Base-by-base conservation (phyloP, 2,329 filamentous ascomycete genomes). In the Neopestalotiopsis sp. region DNA sequence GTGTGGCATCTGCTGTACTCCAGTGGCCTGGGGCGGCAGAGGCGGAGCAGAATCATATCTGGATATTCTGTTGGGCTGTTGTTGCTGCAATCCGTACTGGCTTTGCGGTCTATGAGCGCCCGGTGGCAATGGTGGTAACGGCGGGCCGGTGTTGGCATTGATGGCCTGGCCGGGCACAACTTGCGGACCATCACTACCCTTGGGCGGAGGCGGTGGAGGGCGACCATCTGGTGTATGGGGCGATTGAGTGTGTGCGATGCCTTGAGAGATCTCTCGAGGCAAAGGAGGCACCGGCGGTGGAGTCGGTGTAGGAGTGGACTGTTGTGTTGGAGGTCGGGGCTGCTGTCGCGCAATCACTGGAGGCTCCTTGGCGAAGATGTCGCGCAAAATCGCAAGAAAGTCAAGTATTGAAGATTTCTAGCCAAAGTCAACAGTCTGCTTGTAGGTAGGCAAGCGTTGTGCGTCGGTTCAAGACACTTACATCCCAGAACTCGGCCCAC, bases 311-410 rank as follows among this genome's bases (percentile, higher is more conserved):
- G 80, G 78, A n/a, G 74, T 56, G 65, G 74, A 74, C 69, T 75
- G 78, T 58, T 73, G 69, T 42, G 77, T 75, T 13, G 80, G 73
- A 71, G 80, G 77, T 69, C 82, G 82, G 73, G 85, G 83, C 75
- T 86, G 86, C 72, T 90, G 90, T 73, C 90, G 91, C 42, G 94
- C 90, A 70, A 96, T 90, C 4, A 98, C 93, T 0, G 96, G 96
- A 9, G 96, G 96, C 76, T 99, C 96, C 81, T 97, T 97, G 49
- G 94, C 92, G 78, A 99, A 99, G 28, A 98, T 86, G 67, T 96
- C 94, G 73, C 92, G 89, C 3, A 99, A 82, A 34, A 97, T 92
- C 17, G 89, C 90, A 2, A 98, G 82, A 68, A 98, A 94, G 77
- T 97, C 94, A 57, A 92, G 83, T 2, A 98, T 84, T 40, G 90